phyloP scores from a whole-genome alignment of 148 eudicot species.

The Chenopodium formosanum region DNA sequence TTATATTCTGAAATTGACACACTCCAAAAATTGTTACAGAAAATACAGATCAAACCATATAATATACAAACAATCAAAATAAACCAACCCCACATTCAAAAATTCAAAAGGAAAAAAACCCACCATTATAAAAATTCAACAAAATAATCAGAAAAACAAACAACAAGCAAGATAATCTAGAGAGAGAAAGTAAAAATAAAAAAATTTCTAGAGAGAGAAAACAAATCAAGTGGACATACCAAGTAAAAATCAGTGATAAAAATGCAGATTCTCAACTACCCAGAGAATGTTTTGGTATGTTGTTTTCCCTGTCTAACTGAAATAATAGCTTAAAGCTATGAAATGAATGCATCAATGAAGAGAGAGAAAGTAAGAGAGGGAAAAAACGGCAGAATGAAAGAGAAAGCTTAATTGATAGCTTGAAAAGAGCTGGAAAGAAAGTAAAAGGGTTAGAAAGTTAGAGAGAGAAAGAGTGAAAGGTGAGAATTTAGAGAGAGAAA shows the following conservation, averaged over 20 bases:
- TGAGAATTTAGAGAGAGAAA: not conserved
- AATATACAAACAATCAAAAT: not conserved
- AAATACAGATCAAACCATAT: constrained; percentile 12
- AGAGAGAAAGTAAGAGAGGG: not conserved
- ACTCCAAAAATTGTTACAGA: not conserved
- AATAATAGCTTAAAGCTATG: not conserved
- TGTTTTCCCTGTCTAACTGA: not conserved
- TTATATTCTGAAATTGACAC: not conserved
- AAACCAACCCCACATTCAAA: not conserved
- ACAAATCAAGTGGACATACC: constrained; percentile 10
- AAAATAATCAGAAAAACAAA: too few relatives aligned
- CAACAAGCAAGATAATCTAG: not conserved
- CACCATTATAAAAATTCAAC: not conserved
- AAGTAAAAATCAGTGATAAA: not conserved
- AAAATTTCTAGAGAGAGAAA: not conserved
- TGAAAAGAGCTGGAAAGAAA: not conserved
- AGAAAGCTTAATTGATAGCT: not conserved
- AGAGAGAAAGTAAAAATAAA: too few relatives aligned
- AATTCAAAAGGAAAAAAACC: not conserved
- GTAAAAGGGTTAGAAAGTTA: not conserved
- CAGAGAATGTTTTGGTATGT: not conserved
- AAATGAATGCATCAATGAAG: constrained; percentile 5
- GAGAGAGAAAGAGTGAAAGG: constrained; percentile 18
- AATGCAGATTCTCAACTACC: not conserved
- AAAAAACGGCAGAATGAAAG: not conserved